Conservation (phyloP, 345 rosid genomes). For the sweet orange (Citrus sinensis) region DVS_A1.0 CM039169.1:47001-47500, state of each 20-base stretch:
- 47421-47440: neutral
- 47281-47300: slow-evolving; percentile 83
- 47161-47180: slow-evolving; percentile 92
- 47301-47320: slow-evolving; percentile 92
- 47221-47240: slow-evolving; percentile 2
- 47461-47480: neutral
- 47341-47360: slow-evolving; percentile 93
- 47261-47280: slow-evolving; percentile 11
- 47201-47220: slow-evolving; percentile 94
- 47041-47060: slow-evolving; percentile 94
- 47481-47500: neutral
- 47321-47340: slow-evolving; percentile 95
- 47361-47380: slow-evolving; percentile 87
- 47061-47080: slow-evolving; percentile 97
- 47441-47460: no score
- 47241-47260: neutral
- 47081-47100: slow-evolving; percentile 90
- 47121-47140: slow-evolving; percentile 85
- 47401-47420: slow-evolving; percentile 92
- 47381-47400: slow-evolving; percentile 90
- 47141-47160: slow-evolving; percentile 94
- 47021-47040: slow-evolving; percentile 92
- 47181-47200: slow-evolving; percentile 98
- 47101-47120: slow-evolving; percentile 95
- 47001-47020: slow-evolving; percentile 95